phyloP scores from a whole-genome alignment of 139 green algal genomes.

The Protoeuglena noctilucae region DNA sequence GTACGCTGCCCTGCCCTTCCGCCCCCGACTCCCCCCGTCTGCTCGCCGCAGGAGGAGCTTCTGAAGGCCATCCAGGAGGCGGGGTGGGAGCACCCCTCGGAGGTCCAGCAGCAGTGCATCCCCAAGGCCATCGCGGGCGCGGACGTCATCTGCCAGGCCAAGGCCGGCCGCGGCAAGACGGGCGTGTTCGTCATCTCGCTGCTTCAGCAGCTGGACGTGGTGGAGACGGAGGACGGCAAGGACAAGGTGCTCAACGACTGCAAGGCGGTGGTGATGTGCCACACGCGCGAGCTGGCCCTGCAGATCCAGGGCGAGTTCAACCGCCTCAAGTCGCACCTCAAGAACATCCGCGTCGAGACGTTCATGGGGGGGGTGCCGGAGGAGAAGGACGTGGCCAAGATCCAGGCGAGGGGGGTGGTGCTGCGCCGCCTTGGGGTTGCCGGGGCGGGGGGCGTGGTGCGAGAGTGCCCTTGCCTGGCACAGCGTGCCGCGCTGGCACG shows the following conservation, averaged over 20 bases:
- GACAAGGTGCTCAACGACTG: conserved; percentile 45
- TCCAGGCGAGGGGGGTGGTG: no score
- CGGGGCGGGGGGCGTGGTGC: conserved; percentile 55
- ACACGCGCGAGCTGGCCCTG: conserved; percentile 97
- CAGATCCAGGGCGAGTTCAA: conserved; percentile 98
- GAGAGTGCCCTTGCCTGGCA: no score
- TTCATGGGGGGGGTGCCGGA: conserved; percentile 89
- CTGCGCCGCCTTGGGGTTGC: no score
- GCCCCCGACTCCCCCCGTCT: not conserved
- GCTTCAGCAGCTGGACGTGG: conserved; percentile 82
- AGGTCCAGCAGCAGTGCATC: conserved; percentile 99
- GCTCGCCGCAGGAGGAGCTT: conserved; percentile 64
- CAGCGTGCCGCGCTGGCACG: no score
- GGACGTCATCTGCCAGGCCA: conserved; percentile 97
- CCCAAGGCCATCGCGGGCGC: conserved; percentile 91
- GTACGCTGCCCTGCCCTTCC: conserved; percentile 52
- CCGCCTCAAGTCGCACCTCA: conserved; percentile 74
- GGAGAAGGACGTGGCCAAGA: conserved; percentile 59
- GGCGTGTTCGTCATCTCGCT: conserved; percentile 97
- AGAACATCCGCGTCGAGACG: conserved; percentile 69
- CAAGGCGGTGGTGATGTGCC: conserved; percentile 75
- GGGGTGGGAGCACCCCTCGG: conserved; percentile 97
- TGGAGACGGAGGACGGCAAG: conserved; percentile 36
- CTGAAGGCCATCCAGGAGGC: conserved; percentile 88
- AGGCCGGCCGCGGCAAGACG: conserved; percentile 99